Percentiles rank a stretch among this genome's conserved stretches.
Evolutionary conservation across 345 rosid species (phyloP).

Genomic region (Gynandropsis gynandra): DNA sequence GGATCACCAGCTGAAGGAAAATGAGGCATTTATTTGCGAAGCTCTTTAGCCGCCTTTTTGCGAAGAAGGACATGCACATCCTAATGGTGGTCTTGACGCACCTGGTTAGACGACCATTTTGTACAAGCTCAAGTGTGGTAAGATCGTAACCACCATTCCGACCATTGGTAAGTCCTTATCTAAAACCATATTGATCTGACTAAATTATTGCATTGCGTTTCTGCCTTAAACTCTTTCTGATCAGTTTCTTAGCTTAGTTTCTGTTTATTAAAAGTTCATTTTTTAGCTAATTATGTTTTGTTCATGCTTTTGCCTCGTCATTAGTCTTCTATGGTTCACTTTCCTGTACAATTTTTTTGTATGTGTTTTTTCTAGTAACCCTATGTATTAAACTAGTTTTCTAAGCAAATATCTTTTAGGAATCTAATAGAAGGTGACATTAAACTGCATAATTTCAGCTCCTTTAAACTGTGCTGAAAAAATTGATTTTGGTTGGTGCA

Average conservation of each 20-base stretch:
- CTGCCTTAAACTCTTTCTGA: background rate
- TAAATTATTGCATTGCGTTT: background rate
- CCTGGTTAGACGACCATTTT: slow-evolving; percentile 56
- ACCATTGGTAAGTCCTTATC: slow-evolving; percentile 39
- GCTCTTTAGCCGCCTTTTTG: slow-evolving; percentile 49
- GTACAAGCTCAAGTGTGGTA: slow-evolving; percentile 53
- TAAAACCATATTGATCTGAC: background rate
- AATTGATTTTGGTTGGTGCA: too few relatives aligned
- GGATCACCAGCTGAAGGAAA: slow-evolving; percentile 22
- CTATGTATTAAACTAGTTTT: too few relatives aligned
- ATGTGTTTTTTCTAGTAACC: too few relatives aligned
- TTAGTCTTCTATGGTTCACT: too few relatives aligned
- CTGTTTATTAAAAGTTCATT: background rate
- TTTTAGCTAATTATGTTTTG: background rate
- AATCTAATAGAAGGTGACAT: background rate
- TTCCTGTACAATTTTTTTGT: too few relatives aligned
- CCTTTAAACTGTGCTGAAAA: background rate
- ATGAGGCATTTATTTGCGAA: slow-evolving; percentile 51
- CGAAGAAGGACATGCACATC: slow-evolving; percentile 54
- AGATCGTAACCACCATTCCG: slow-evolving; percentile 53
- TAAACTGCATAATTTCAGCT: too few relatives aligned
- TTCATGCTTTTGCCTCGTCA: too few relatives aligned
- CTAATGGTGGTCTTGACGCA: slow-evolving; percentile 61
- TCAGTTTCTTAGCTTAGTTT: background rate
- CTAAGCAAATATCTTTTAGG: too few relatives aligned